These are phyloP conservation scores for Suhomyces taliae DNA, from an alignment of 1,139 yeast species.

Conservation along the genomic window DNA sequence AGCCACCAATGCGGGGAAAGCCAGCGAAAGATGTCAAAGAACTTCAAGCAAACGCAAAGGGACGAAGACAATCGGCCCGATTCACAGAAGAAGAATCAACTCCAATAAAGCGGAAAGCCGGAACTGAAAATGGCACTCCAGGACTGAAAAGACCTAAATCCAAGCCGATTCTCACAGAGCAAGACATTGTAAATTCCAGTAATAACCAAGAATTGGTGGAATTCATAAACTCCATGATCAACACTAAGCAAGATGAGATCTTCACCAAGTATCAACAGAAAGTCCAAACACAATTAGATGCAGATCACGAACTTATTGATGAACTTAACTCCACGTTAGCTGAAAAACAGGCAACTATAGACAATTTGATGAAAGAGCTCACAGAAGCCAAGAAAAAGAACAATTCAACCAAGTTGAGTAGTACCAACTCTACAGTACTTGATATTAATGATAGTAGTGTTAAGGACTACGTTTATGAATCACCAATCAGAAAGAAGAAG, in stretches of 20 bases:
- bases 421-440: slow-evolving; percentile 8
- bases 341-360: slow-evolving; percentile 29
- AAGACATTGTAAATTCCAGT: slow-evolving; percentile 31
- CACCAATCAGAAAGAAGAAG: slow-evolving; percentile 39
- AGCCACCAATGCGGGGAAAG: background rate
- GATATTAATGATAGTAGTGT: slow-evolving; percentile 5
- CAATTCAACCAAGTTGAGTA: slow-evolving; percentile 1
- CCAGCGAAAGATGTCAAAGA: slow-evolving; percentile 3
- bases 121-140: background rate
- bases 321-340: slow-evolving; percentile 27
- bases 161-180: slow-evolving; percentile 27
- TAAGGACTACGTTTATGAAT: slow-evolving; percentile 22
- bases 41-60: background rate
- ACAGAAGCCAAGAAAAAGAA: slow-evolving; percentile 6
- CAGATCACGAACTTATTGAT: slow-evolving; percentile 30
- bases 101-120: slow-evolving; percentile 1
- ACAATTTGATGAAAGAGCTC: slow-evolving; percentile 19
- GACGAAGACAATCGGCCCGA: slow-evolving; percentile 2
- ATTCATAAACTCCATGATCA: slow-evolving; percentile 34
- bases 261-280: slow-evolving; percentile 32
- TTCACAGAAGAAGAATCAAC: slow-evolving; percentile 5
- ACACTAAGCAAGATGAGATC: slow-evolving; percentile 37
- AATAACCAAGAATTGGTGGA: slow-evolving; percentile 30
- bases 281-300: slow-evolving; percentile 27
- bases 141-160: slow-evolving; percentile 5